Evolutionary conservation across 2,329 filamentous ascomycete species (phyloP), one percentile per base, ranked within the genome.

Genomic region (Arachnomyces sp.): DNA sequence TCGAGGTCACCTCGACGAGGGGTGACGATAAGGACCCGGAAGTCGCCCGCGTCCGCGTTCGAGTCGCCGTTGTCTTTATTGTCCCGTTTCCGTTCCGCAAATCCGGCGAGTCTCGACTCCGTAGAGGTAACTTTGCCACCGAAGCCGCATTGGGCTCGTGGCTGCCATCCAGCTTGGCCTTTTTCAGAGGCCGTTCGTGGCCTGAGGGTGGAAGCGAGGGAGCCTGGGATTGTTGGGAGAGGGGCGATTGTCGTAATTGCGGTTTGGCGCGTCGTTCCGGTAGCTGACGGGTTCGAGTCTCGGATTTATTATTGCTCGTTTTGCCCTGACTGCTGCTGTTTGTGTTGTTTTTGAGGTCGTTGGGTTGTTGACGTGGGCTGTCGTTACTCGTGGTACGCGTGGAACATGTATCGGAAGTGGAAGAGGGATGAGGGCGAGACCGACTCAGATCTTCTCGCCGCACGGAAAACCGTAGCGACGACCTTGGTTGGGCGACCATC

Each of bases 401-500:
- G 21, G 21, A 25, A 47, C 50, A 48, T 33, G 52, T 52, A 43
- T 59, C 58, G 35, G 52, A 42, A 28, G 55, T 25, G 21, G 21
- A 25, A 52, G 31, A 55, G 50, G 14, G 44, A 21, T 12, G 38
- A 17, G 25, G 38, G 13, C 12, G 45, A 29, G 49, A 44, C 18
- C 40, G 49, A 34, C 43, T 47, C 43, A 37, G 48, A 44, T 54
- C 47, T 39, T 52, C 51, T 47, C 48, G 56, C 60, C 56, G 57
- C 53, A 58, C 47, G 42, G 55, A 52, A 48, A 52, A 55, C 44
- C 57, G 57, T 45, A 59, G 50, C 31, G 56, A 56, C 4, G 57
- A 47, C 49, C 54, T 55, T 49, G 57, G 57, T 50, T 56, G 53
- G 45, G 58, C 48, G 39, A 56, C 53, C 60, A 62, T 62, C 46